A percentile compares a stretch with the other conserved stretches of the same genome.
These are phyloP conservation scores for Xylaria curta DNA, from an alignment of 495 filamentous ascomycete genomes.

Conservation along the genomic window DNA sequence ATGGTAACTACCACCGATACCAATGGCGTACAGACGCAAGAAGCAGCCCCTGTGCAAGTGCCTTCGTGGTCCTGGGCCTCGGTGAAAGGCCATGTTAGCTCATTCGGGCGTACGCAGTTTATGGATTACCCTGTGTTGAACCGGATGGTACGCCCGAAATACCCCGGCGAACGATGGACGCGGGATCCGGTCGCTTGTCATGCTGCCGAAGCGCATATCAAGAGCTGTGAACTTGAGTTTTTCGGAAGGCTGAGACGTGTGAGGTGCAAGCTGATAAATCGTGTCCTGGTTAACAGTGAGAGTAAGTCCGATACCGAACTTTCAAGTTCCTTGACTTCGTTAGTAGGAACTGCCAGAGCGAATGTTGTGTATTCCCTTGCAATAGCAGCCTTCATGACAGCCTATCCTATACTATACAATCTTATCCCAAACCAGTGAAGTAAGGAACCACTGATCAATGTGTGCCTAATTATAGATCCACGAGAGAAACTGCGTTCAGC, in stretches of 20 bases:
- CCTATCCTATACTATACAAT: not conserved
- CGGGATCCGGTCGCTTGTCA: not conserved
- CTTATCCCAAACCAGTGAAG: not conserved
- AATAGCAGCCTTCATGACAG: not conserved
- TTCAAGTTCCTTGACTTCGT: not conserved
- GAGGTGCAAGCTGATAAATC: not conserved
- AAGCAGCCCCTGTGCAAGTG: not conserved
- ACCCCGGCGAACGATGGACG: not conserved
- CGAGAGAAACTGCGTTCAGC: not conserved
- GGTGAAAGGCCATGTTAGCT: not conserved
- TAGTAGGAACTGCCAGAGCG: not conserved
- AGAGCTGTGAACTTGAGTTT: slow-evolving; percentile 1
- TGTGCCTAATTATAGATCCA: not conserved
- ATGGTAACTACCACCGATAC: not conserved
- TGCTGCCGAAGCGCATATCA: not conserved
- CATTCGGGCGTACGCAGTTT: no score
- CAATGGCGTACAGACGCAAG: not conserved
- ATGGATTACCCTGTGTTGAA: not conserved
- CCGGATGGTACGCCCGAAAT: slow-evolving; percentile 3
- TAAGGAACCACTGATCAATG: not conserved
- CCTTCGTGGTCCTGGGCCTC: slow-evolving; percentile 16
- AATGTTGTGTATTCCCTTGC: not conserved
- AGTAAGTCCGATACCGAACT: not conserved
- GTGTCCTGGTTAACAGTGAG: no score
- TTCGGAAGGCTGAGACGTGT: slow-evolving; percentile 10